Base-by-base conservation (phyloP, 2,329 filamentous ascomycete genomes). In the Chaetoscypha palmicola region DNA sequence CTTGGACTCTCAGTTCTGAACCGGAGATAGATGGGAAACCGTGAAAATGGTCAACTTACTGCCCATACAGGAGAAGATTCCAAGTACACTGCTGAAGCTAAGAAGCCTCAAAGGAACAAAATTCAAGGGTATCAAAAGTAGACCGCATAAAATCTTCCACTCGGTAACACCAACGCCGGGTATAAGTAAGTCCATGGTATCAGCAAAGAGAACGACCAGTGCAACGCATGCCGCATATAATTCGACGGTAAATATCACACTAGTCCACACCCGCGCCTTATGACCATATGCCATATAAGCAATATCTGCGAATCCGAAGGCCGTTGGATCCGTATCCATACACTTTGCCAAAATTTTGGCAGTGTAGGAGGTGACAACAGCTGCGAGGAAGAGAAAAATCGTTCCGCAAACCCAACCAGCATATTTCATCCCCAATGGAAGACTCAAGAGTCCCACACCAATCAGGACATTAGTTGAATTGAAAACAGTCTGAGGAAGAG, bases 271-370 rank as follows among this genome's bases (percentile, higher is more conserved):
- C 26, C 91, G 82, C 26, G 89, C 91, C 46, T 77, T 81, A 12
- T 81, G 77, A 7, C 91, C 91, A 63, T 94, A 96, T 16, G 88
- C 90, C 54, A 94, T 83, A 59, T 84, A 96, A 2, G 91, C 92
- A 37, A 97, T 71, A 61, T 97, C 91, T 24, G 90, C 92, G 64
- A 96, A 97, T 2, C 91, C 96, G 57, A 96, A 89, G 51, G 96
- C 77, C 39, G 79, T 86, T 47, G 76, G 77, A 65, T 96, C 87
- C 17, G 88, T 77, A 54, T 95, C 83, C 69, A 96, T 82, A 63
- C 91, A 97, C 63, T 84, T 91, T 21, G 88, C 84, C 26, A 96
- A 72, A 10, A 96, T 67, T 55, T 79, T 84, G 10, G 88, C 90
- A 0, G 92, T 97, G 64, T 96, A 95, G 9, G 77, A 76, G 0